These are phyloP conservation scores for Globisporangium mamillatum DNA, from an alignment of 352 stramenopile species.

Conservation along the genomic window DNA sequence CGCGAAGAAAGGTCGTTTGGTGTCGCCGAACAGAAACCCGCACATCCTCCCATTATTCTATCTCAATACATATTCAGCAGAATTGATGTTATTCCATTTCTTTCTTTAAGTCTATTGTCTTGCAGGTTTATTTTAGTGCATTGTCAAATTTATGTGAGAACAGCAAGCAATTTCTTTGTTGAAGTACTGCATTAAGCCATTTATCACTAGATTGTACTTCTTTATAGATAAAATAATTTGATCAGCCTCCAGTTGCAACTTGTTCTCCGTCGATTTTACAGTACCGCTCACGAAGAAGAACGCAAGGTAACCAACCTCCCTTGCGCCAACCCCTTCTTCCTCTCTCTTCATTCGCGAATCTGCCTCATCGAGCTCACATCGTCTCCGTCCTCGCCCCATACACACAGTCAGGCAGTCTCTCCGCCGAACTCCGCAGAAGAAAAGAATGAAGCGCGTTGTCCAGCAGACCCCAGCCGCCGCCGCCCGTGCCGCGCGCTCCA, in stretches of 20 bases:
- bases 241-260: background rate
- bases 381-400: background rate
- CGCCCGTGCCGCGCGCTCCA: constrained; percentile 9
- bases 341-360: constrained; percentile 6
- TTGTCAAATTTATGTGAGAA: background rate
- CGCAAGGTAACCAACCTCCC: background rate
- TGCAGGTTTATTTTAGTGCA: background rate
- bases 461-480: constrained; percentile 1
- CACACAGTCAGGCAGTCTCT: background rate
- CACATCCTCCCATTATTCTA: background rate
- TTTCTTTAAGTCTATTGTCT: background rate
- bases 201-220: background rate
- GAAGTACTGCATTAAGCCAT: background rate
- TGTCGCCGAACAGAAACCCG: constrained; percentile 2
- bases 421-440: background rate
- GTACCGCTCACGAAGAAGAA: background rate
- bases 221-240: background rate
- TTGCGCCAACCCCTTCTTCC: background rate
- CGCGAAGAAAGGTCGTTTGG: constrained; percentile 5
- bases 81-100: background rate
- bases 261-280: background rate
- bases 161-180: background rate
- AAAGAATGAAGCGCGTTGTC: constrained; percentile 18
- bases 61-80: background rate
- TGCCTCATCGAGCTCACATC: background rate